These are phyloP conservation scores for Tolypocladium endophyticum DNA, from an alignment of 2,329 filamentous ascomycete genomes.

Conservation along the genomic window DNA sequence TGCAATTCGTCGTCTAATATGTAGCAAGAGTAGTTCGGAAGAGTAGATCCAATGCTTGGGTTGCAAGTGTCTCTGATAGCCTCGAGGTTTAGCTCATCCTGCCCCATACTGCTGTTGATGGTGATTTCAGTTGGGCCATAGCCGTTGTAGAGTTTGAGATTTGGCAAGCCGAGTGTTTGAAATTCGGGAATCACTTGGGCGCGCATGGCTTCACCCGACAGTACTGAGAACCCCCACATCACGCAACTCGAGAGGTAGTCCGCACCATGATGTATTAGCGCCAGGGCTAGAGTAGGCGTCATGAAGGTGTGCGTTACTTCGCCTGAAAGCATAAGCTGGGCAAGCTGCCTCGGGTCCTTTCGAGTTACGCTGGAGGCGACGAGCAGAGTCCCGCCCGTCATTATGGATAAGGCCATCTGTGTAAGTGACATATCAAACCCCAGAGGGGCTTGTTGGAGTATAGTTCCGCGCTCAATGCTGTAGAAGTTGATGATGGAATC, in stretches of 20 bases:
- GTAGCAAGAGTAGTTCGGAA: neutral
- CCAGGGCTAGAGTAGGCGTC: neutral
- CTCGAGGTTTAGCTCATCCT: neutral
- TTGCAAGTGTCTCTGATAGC: neutral
- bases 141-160: slow-evolving; percentile 10
- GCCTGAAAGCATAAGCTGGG: neutral
- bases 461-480: neutral
- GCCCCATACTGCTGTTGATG: neutral
- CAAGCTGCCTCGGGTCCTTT: neutral
- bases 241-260: neutral
- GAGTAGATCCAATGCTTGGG: neutral
- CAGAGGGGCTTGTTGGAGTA: neutral
- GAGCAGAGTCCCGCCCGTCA: neutral
- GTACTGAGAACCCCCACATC: neutral
- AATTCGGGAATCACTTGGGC: slow-evolving; percentile 5
- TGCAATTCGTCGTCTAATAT: neutral
- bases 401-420: neutral
- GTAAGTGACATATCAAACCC: neutral
- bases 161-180: neutral
- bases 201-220: neutral
- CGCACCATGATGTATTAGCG: neutral
- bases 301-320: neutral
- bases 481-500: neutral
- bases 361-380: neutral
- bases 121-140: slow-evolving; percentile 21